Evolutionary conservation across 2,329 filamentous ascomycete species (phyloP), one percentile per base, ranked within the genome.

Genomic region (Colletotrichum lini): DNA sequence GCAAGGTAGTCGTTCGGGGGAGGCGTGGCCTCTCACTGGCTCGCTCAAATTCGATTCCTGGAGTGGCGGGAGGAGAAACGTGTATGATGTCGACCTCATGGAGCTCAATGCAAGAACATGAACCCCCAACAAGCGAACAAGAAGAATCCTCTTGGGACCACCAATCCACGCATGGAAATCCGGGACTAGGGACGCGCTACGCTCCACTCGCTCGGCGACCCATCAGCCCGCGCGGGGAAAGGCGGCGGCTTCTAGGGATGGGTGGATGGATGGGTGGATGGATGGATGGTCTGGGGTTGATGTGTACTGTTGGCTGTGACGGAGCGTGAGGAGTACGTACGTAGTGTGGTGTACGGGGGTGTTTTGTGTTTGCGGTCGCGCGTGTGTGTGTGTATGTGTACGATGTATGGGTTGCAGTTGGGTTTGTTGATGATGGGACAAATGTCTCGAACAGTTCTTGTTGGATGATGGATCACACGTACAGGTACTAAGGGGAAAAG

Each of bases 341-440:
- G 30, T 35, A 10, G 30, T 7, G 8, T 30, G 30, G 30, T 9
- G 30, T 30, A 30, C 30, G 5, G 6, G 8, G 8, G 30, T 30
- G 30, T 30, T 30, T 30, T 30, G 30, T 30, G 30, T 30, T 30
- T 30, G 9, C 9, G 30, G 30, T 30, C 30, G 30, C 7, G 53
- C 15, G 23, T 40, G n/a, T 18, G 21, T 23, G 40, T 45, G 30
- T 30, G 47, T 50, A 5, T 23, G 38, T 26, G 16, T 12, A 5
- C 4, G 26, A 30, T 38, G 60, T 42, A 38, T 49, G 92, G 76
- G 57, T 56, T 38, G 16, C 56, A 40, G 15, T 26, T 30, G 35
- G 9, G 61, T 21, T 12, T 35, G 8, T 30, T 9, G 30, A 30
- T 23, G 60, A 63, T 50, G 44, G 7, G 21, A 35, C 40, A 18